A percentile compares a stretch with the other conserved stretches of the same genome.
phyloP scores from a whole-genome alignment of 805 yeast genomes.

The Jamesozyma gamospora region DNA sequence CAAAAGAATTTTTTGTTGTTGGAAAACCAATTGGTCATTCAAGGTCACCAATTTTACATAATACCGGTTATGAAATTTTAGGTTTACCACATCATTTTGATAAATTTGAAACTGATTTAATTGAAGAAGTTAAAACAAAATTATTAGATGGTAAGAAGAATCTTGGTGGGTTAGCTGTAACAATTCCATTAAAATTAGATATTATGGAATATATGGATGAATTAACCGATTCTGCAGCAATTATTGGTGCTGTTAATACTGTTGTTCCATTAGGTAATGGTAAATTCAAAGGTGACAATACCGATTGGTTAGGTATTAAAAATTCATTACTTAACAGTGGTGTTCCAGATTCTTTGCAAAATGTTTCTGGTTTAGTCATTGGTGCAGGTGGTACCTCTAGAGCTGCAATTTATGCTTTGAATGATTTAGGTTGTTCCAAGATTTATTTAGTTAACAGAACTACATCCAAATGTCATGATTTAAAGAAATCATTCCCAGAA shows the following conservation, averaged over 20 bases:
- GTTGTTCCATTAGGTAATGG: constrained; percentile 45
- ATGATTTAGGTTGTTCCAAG: constrained; percentile 61
- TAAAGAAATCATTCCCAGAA: constrained; percentile 52
- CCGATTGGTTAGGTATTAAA: constrained; percentile 89
- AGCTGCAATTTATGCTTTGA: constrained; percentile 85
- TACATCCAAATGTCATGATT: constrained; percentile 45
- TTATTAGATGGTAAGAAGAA: constrained; percentile 36
- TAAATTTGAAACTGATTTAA: constrained; percentile 58
- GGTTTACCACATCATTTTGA: constrained; percentile 70
- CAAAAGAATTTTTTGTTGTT: constrained; percentile 57
- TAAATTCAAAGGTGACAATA: constrained; percentile 69
- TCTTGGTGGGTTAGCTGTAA: constrained; percentile 92
- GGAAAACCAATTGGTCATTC: constrained; percentile 83
- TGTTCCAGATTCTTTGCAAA: constrained; percentile 35
- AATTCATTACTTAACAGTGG: constrained; percentile 59
- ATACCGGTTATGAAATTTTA: constrained; percentile 61
- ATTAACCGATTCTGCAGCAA: constrained; percentile 63
- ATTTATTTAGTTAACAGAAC: constrained; percentile 82
- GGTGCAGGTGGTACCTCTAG: constrained; percentile 98
- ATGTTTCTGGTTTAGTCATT: constrained; percentile 59
- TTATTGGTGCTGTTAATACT: constrained; percentile 94
- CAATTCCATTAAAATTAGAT: constrained; percentile 85
- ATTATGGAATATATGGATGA: constrained; percentile 57
- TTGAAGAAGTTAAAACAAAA: constrained; percentile 42
- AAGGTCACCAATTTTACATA: constrained; percentile 80